Evolutionary conservation across 345 rosid species (phyloP).

Genomic region (Salix dunnii): DNA sequence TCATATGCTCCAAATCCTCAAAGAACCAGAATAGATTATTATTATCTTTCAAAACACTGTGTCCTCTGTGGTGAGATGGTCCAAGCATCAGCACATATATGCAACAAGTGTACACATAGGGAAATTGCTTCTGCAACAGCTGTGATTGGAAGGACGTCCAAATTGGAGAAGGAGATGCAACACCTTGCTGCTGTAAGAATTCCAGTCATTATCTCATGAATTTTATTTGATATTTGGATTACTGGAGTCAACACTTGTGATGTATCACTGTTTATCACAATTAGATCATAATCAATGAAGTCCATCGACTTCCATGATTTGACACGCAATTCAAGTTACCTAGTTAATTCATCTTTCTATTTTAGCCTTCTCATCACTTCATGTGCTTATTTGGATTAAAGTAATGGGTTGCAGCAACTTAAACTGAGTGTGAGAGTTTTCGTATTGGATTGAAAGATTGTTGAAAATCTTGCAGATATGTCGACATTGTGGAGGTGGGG

Average conservation of each 20-base stretch:
- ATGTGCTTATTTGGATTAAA: neutral
- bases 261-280: no score
- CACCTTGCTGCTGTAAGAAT: constrained; percentile 76
- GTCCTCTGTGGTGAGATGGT: constrained; percentile 83
- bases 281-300: no score
- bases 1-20: constrained; percentile 43
- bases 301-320: no score
- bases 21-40: constrained; percentile 69
- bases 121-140: constrained; percentile 55
- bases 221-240: neutral
- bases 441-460: neutral
- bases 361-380: neutral
- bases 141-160: constrained; percentile 70
- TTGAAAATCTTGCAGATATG: constrained; percentile 59
- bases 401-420: neutral
- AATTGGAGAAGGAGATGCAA: constrained; percentile 81
- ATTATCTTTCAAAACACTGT: constrained; percentile 87
- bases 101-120: constrained; percentile 56
- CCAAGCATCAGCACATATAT: constrained; percentile 58
- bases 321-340: no score
- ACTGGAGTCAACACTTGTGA: neutral
- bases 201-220: neutral
- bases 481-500: constrained; percentile 92
- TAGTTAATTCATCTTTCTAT: no score
- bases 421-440: no score